Conservation (phyloP, 1,139 yeast species). For the Taphrina wiesneri region DNA sequence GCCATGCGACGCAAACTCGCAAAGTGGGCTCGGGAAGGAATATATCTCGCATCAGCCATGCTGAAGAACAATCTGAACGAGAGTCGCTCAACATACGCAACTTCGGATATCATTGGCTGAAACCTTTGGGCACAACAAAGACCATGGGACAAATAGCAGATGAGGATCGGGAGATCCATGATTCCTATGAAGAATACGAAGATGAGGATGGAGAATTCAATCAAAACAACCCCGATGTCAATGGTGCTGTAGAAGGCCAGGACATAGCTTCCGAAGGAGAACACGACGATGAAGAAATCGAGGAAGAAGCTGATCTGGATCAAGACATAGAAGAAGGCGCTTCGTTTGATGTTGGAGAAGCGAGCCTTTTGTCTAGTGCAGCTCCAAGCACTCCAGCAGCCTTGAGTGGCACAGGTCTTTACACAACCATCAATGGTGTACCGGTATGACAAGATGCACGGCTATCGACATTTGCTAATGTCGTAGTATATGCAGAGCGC, state of each 20-base stretch:
- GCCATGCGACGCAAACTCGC: background rate
- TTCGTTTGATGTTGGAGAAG: slow-evolving; percentile 4
- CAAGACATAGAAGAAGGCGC: slow-evolving; percentile 20
- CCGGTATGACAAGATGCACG: background rate
- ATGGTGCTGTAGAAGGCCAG: background rate
- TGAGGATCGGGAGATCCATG: slow-evolving; percentile 8
- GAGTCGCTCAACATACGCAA: slow-evolving; percentile 12
- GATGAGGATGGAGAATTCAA: slow-evolving; percentile 18
- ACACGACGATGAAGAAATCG: background rate
- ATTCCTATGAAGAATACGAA: slow-evolving; percentile 8
- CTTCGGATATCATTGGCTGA: slow-evolving; percentile 21
- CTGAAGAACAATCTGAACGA: background rate
- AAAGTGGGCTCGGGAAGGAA: background rate
- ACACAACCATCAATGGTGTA: background rate
- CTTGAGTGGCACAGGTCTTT: background rate
- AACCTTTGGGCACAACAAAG: slow-evolving; percentile 10
- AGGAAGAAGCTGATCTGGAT: slow-evolving; percentile 18
- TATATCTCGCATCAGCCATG: background rate
- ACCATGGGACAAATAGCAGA: slow-evolving; percentile 23
- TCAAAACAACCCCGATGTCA: background rate
- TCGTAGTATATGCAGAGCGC: background rate
- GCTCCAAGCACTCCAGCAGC: background rate
- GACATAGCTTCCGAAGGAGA: background rate
- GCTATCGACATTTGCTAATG: background rate
- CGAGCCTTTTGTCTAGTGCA: background rate